Conservation (phyloP, 2,329 filamentous ascomycete species). For the Fusarium transvaalense region DNA sequence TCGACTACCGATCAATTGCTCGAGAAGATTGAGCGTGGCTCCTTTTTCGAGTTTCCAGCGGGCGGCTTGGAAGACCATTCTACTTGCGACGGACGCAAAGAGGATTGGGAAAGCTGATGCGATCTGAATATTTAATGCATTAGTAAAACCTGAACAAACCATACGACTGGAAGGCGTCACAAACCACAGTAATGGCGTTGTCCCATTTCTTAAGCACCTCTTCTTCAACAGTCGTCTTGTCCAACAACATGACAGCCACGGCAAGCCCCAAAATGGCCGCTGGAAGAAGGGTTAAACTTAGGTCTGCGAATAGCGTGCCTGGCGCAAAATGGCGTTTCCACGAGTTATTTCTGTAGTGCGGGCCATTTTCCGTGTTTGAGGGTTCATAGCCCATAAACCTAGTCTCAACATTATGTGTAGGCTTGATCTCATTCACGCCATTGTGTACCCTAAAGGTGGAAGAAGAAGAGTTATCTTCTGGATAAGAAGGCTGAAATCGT, state of each 20-base stretch:
- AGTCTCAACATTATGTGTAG: not conserved
- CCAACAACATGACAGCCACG: not conserved
- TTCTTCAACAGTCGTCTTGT: not conserved
- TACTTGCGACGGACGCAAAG: conserved; percentile 26
- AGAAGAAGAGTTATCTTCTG: not conserved
- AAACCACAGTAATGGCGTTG: conserved; percentile 4
- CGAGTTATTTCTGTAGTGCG: not conserved
- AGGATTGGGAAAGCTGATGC: conserved; percentile 28
- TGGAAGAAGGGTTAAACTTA: not conserved
- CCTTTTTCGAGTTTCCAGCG: conserved; percentile 28
- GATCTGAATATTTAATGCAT: not conserved
- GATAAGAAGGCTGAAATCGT: not conserved
- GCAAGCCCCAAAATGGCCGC: not conserved
- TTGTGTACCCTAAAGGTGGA: not conserved
- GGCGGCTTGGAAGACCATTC: conserved; percentile 14
- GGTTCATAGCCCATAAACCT: not conserved
- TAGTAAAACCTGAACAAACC: not conserved
- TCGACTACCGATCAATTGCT: conserved; percentile 29
- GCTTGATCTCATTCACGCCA: not conserved
- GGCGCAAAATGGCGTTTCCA: conserved; percentile 1
- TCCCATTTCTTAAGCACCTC: not conserved
- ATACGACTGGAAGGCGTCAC: rapidly evolving
- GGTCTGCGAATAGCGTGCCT: conserved; percentile 1
- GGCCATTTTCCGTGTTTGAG: not conserved
- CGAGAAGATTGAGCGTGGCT: conserved; percentile 1